Evolutionary conservation across 768 basidiomycete species (phyloP).

Genomic region (Lentinula guzmanii): DNA sequence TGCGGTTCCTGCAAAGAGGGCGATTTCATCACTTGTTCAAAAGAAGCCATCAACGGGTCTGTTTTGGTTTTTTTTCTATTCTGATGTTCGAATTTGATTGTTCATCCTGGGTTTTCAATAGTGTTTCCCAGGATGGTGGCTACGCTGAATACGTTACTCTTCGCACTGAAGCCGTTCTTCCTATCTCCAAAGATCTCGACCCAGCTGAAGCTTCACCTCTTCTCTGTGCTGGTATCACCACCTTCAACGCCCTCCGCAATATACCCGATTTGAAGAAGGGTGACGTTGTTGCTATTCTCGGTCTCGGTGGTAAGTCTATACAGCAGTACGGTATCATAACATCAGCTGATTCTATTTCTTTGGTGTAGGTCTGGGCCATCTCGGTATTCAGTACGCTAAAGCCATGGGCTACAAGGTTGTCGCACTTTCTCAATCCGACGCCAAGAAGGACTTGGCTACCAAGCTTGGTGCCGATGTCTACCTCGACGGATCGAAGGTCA

Average conservation of each 20-base stretch:
- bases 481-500: not conserved
- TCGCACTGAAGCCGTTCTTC: not conserved
- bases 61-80: not conserved
- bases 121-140: not conserved
- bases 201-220: not conserved
- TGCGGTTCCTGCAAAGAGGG: not conserved
- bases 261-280: not conserved
- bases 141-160: slow-evolving; percentile 1
- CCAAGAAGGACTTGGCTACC: not conserved
- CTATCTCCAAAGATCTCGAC: slow-evolving; percentile 1
- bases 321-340: not conserved
- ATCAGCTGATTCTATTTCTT: not conserved
- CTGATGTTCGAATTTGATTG: not conserved
- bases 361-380: slow-evolving; percentile 1
- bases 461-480: slow-evolving; percentile 4
- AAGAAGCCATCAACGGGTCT: not conserved
- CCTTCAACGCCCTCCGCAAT: not conserved
- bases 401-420: slow-evolving; percentile 2
- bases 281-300: not conserved
- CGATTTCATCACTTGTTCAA: slow-evolving; percentile 1
- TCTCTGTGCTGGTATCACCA: not conserved
- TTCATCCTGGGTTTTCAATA: not conserved
- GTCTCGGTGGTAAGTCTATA: not conserved
- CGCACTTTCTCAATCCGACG: not conserved
- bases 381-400: not conserved